Evolutionary conservation across 73 alveolate genomes (phyloP).

Genomic region (Paramecium sexaurelia): DNA sequence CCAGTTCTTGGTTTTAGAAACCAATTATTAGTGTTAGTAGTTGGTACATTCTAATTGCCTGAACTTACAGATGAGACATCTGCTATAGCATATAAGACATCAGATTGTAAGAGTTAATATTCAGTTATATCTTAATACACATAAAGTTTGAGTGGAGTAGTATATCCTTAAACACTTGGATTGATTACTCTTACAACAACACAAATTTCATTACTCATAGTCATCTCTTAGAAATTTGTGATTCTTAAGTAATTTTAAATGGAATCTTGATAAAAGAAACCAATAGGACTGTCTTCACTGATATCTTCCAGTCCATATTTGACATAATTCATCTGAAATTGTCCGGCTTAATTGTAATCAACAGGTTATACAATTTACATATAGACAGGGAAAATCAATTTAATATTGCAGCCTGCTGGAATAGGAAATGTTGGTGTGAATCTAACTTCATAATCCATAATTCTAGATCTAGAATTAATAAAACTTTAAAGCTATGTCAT

Average conservation of each 20-base stretch:
- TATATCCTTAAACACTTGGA: constrained; percentile 60
- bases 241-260: constrained; percentile 40
- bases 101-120: constrained; percentile 26
- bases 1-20: background rate
- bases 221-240: constrained; percentile 30
- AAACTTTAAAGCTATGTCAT: constrained; percentile 22
- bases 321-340: constrained; percentile 54
- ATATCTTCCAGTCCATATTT: constrained; percentile 66
- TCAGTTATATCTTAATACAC: constrained; percentile 40
- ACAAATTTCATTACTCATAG: constrained; percentile 48
- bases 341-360: background rate
- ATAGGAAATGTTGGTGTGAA: constrained; percentile 65
- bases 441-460: constrained; percentile 50
- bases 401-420: constrained; percentile 51
- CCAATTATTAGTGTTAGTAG: background rate
- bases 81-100: constrained; percentile 56
- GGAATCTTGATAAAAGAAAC: background rate
- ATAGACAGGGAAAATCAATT: constrained; percentile 55
- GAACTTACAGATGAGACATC: background rate
- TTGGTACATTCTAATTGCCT: constrained; percentile 48
- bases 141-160: constrained; percentile 62
- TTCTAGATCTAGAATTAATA: constrained; percentile 19
- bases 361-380: constrained; percentile 20
- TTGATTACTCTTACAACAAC: constrained; percentile 59
- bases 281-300: constrained; percentile 20